Evolutionary conservation across 2,329 filamentous ascomycete species (phyloP).

Genomic region (Phialocephala subalpina): DNA sequence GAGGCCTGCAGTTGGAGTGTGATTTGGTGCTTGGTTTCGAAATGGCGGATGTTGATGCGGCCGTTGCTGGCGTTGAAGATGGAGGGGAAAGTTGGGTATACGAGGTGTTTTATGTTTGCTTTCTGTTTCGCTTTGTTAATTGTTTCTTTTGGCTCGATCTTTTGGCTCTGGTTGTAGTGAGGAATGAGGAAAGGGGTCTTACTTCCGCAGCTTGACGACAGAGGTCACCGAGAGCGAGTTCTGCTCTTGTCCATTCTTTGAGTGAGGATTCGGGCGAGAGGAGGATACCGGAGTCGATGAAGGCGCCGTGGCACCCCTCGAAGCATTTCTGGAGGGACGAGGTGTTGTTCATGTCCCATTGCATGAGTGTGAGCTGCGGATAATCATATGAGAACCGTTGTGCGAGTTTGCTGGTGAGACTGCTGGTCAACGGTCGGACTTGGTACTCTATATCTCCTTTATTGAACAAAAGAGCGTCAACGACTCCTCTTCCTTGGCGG

Average conservation of each 20-base stretch:
- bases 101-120: constrained; percentile 8
- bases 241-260: constrained; percentile 5
- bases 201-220: constrained; percentile 14
- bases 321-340: constrained; percentile 12
- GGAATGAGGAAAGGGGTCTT: background rate
- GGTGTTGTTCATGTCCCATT: constrained; percentile 6
- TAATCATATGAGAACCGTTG: constrained; percentile 8
- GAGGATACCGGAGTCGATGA: constrained; percentile 14
- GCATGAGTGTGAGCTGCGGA: constrained; percentile 10
- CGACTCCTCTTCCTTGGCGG: constrained; percentile 15
- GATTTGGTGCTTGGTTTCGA: constrained; percentile 18
- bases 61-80: constrained; percentile 20
- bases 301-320: constrained; percentile 16
- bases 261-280: constrained; percentile 1
- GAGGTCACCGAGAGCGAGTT: constrained; percentile 10
- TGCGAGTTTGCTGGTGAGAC: constrained; percentile 15
- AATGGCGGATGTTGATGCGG: constrained; percentile 13
- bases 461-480: constrained; percentile 15
- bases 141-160: background rate
- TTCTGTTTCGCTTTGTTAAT: background rate
- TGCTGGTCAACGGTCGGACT: constrained; percentile 8
- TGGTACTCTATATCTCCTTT: constrained; percentile 12
- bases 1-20: background rate
- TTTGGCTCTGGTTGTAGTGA: no score
- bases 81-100: constrained; percentile 17